phyloP scores from a whole-genome alignment of 1,284 basidiomycete genomes.

The Anthracocystis walkeri region DNA sequence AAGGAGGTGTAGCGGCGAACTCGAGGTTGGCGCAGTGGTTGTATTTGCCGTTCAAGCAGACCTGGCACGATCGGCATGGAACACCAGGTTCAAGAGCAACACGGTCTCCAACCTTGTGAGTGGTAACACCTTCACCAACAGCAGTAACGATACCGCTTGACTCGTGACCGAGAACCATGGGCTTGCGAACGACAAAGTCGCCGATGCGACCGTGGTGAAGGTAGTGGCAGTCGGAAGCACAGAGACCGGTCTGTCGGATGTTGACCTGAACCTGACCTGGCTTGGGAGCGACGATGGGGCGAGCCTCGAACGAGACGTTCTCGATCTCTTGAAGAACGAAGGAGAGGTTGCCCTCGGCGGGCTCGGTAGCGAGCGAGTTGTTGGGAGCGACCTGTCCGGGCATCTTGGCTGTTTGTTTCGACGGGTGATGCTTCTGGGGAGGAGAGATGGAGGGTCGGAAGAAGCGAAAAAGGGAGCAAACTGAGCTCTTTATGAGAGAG shows the following conservation, averaged over 20 bases:
- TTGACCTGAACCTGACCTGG: constrained; percentile 86
- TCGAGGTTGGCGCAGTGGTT: constrained; percentile 76
- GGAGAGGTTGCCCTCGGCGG: constrained; percentile 75
- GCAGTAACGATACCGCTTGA: constrained; percentile 73
- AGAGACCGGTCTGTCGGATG: constrained; percentile 89
- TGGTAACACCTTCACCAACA: constrained; percentile 80
- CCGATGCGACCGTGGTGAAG: constrained; percentile 69
- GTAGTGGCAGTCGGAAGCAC: constrained; percentile 75
- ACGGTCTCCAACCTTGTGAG: constrained; percentile 83
- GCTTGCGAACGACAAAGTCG: constrained; percentile 80
- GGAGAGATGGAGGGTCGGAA: background rate
- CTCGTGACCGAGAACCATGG: constrained; percentile 81
- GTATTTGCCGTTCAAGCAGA: constrained; percentile 67
- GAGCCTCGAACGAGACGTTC: constrained; percentile 80
- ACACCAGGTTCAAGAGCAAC: constrained; percentile 88
- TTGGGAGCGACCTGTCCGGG: constrained; percentile 47
- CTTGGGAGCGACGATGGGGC: constrained; percentile 76
- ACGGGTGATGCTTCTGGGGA: background rate
- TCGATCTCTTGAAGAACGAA: constrained; percentile 82
- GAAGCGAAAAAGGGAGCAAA: background rate
- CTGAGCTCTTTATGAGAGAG: constrained; percentile 1
- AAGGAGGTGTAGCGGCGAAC: constrained; percentile 89
- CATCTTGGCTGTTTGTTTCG: constrained; percentile 13
- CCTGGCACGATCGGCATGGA: constrained; percentile 78
- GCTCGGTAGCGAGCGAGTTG: constrained; percentile 59